These are phyloP conservation scores for Rosa chinensis DNA, from an alignment of 306 rosid genomes.

Conservation along the genomic window DNA sequence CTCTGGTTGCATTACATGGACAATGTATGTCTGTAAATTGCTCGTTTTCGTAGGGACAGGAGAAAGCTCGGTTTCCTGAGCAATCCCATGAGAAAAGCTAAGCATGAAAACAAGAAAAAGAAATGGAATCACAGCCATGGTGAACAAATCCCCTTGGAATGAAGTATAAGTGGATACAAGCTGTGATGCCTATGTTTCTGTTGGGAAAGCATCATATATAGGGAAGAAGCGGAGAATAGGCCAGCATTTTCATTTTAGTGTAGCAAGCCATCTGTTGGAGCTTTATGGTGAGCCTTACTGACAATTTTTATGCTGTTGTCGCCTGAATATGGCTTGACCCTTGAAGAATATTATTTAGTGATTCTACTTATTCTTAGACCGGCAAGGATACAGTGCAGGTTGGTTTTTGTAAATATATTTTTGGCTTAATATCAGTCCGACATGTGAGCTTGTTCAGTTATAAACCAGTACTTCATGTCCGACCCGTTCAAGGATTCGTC, in stretches of 20 bases:
- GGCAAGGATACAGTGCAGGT: conserved; percentile 14
- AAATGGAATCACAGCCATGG: conserved; percentile 41
- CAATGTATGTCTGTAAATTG: conserved; percentile 45
- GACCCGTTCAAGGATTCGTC: conserved; percentile 21
- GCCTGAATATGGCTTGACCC: neutral
- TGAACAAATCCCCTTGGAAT: conserved; percentile 22
- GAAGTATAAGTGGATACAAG: conserved; percentile 11
- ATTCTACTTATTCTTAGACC: conserved; percentile 5
- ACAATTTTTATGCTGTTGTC: conserved; percentile 1
- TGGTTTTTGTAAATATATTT: neutral
- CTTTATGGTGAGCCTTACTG: neutral
- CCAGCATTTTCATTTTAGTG: conserved; percentile 22
- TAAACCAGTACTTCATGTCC: neutral
- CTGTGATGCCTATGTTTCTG: neutral
- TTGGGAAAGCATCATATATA: conserved; percentile 14
- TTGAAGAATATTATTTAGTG: conserved; percentile 6
- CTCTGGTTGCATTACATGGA: conserved; percentile 58
- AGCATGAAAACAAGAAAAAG: conserved; percentile 36
- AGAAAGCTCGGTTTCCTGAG: conserved; percentile 29
- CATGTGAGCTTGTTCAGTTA: conserved; percentile 6
- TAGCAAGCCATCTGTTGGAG: conserved; percentile 18
- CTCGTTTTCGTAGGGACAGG: conserved; percentile 18
- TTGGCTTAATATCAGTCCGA: neutral
- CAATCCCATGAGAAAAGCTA: conserved; percentile 29
- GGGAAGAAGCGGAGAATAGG: conserved; percentile 1